phyloP scores from a whole-genome alignment of 2,329 filamentous ascomycete genomes.

The Pestalotiopsis sp. region DNA sequence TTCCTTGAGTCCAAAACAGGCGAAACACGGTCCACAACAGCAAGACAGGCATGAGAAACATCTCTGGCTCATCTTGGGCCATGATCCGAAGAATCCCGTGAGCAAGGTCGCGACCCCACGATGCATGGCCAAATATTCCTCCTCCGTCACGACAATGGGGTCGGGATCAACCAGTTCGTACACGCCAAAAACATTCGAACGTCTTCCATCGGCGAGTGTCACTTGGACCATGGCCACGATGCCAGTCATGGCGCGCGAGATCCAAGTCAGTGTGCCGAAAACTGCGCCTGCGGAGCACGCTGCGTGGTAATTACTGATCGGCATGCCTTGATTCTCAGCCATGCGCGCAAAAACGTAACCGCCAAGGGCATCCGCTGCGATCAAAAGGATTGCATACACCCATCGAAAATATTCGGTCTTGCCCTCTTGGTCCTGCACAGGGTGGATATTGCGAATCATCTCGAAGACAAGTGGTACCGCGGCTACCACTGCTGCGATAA shows the following conservation, averaged over 20 bases:
- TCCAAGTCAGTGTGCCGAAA: conserved; percentile 1
- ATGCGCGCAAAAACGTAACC: conserved; percentile 12
- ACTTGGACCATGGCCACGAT: conserved; percentile 1
- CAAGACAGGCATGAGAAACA: not conserved
- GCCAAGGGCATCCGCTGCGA: conserved; percentile 4
- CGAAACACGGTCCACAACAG: not conserved
- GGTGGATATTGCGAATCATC: conserved; percentile 9
- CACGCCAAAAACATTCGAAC: conserved; percentile 7
- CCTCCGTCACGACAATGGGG: conserved; percentile 2
- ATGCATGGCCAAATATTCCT: not conserved
- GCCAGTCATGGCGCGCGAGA: conserved; percentile 8
- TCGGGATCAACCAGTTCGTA: not conserved
- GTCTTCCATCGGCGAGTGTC: not conserved
- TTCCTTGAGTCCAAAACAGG: not conserved
- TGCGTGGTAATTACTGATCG: conserved; percentile 9
- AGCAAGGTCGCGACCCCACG: not conserved
- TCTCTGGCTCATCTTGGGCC: not conserved
- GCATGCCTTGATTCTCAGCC: conserved; percentile 10
- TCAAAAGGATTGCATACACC: conserved; percentile 4
- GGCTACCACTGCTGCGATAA: conserved; percentile 5
- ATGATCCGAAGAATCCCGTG: not conserved
- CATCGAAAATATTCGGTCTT: conserved; percentile 7
- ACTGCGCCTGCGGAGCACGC: conserved; percentile 10
- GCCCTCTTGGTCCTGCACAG: not conserved
- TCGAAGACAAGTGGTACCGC: conserved; percentile 10